Base-by-base conservation (phyloP, 129 eudicot species). In the Lactuca saligna region DNA sequence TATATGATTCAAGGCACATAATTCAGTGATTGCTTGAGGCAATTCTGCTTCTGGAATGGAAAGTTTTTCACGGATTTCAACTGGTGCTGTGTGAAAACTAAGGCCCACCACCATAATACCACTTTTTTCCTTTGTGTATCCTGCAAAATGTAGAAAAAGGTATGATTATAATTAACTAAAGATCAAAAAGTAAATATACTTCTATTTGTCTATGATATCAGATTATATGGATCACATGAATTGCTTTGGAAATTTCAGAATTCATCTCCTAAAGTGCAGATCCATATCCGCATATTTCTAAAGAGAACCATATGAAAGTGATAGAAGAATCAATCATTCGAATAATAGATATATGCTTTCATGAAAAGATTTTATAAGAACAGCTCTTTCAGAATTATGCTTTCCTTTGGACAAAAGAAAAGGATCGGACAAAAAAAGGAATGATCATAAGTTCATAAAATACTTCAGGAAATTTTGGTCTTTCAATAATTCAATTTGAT, bases 61-160 rank as follows among this genome's bases (percentile, higher is more conserved):
- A 80, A 91, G 92, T 73, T 88, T 91, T 83, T 91, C 97, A 20
- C 97, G 95, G 63, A 87, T 77, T 75, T 91, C 96, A 69, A 87
- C 91, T 12, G 96, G 88, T 35, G 97, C 86, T n/a, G 97, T 81
- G 54, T 76, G 96, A 62, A 85, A 73, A 80, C 81, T 90, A 50
- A 90, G 84, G 71, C 97, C 95, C 29, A 91, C 62, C 58, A 85
- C 97, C 69, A 91, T 10, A 33, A 91, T 72, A 65, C 97, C 86
- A 56, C 93, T 85, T 54, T 68, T 81, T 73, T 91, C 97, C 78
- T 78, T 91, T n/a, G 97, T 88, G 78, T 91, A 91, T 57, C 97
- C 97, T 88, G 79, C 35, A 54, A 0, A 20, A 11, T 15, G 12
- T 13, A 68, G 56, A 81, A 32, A 63, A 72, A 50, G 2, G n/a